Evolutionary conservation across 2,329 filamentous ascomycete species (phyloP), one percentile per base, ranked within the genome.

Genomic region (Xylariaceae sp.): DNA sequence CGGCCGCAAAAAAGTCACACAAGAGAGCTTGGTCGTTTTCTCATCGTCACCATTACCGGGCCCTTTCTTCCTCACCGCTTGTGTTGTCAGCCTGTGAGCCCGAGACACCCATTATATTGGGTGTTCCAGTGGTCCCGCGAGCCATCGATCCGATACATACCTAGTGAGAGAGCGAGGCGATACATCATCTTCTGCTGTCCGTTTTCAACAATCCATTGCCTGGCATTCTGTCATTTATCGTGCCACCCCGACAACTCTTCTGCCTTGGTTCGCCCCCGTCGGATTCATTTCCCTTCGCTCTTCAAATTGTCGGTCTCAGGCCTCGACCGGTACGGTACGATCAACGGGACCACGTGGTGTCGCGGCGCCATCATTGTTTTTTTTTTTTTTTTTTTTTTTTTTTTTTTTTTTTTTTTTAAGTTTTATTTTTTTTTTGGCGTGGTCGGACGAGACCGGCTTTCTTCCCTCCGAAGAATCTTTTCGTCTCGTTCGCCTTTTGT

Each of bases 161-260:
- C 19, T 19, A 19, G 19, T 19, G 19, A 19, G 19, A 19, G 19
- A 19, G 19, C 19, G 48, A 48, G 26, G 40, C 44, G 40, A 55
- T 50, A 51, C 32, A 51, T 51, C 52, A 50, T 37, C 49, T 19
- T 19, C 19, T 19, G 19, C 19, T 47, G 34, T 54, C 52, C 35
- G 27, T 34, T 51, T 47, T 37, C 8, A 37, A 19, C 19, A 7
- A 37, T 35, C 34, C 11, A 31, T 42, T 35, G 12, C 39, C 30
- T 7, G 12, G 37, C 31, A 9, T 26, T 8, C 37, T 29, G n/a
- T 44, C 37, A 37, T 46, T 29, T 32, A 26, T 42, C 42, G 55
- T 57, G 47, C 47, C 45, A 55, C 55, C 55, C 53, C 43, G 45
- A 44, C 48, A 49, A 34, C 44, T 43, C 49, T 31, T 34, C 27